Evolutionary conservation across 768 basidiomycete genomes (phyloP).

Genomic region (Clathrus columnatus): DNA sequence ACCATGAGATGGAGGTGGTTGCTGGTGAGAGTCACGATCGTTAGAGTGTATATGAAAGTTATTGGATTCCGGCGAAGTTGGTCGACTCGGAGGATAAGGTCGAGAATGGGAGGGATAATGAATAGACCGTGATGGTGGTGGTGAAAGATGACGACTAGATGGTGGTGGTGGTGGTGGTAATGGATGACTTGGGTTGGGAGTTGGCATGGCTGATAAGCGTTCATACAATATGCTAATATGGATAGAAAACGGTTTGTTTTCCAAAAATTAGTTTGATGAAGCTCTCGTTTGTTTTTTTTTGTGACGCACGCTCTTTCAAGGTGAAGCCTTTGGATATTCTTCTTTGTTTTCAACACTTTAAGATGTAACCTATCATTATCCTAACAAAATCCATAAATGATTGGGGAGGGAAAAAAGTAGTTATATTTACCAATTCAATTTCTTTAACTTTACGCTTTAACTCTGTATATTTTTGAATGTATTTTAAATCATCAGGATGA

Average conservation of each 20-base stretch:
- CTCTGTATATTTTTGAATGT: constrained; percentile 13
- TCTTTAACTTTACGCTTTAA: constrained; percentile 12
- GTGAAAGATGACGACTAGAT: not conserved
- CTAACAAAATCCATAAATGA: not conserved
- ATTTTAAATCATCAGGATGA: constrained; percentile 12
- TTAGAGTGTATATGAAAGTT: not conserved
- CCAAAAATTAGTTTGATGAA: not conserved
- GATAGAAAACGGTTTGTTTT: not conserved
- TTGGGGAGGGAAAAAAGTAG: not conserved
- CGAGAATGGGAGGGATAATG: not conserved
- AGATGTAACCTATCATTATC: constrained; percentile 14
- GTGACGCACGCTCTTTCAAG: constrained; percentile 13
- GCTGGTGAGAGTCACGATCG: not conserved
- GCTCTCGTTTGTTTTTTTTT: not conserved
- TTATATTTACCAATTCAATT: constrained; percentile 10
- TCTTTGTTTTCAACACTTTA: constrained; percentile 14
- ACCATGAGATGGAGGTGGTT: not conserved
- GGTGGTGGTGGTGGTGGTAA: not conserved
- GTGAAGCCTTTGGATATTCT: constrained; percentile 12
- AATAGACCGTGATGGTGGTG: not conserved
- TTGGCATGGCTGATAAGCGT: constrained; percentile 10
- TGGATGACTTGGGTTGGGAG: not conserved
- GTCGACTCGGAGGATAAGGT: not conserved
- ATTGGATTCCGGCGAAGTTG: not conserved
- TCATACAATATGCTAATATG: constrained; percentile 12